These are phyloP conservation scores for Yarrowia divulgata DNA, from an alignment of 805 yeast species.

Conservation along the genomic window DNA sequence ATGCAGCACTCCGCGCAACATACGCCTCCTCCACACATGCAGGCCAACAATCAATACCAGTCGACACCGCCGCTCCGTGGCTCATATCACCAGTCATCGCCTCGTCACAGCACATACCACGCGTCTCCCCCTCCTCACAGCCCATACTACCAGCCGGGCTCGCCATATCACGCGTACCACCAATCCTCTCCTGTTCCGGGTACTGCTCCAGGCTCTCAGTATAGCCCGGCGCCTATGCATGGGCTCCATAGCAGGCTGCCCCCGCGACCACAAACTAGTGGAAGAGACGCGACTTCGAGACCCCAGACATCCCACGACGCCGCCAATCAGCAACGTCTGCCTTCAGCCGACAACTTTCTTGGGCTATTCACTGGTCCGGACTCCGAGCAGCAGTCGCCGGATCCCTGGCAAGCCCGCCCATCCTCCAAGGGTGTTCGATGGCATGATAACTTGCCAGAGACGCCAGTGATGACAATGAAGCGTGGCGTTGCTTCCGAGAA, in stretches of 20 bases:
- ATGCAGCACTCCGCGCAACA: background rate
- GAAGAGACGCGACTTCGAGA: background rate
- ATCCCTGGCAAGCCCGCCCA: background rate
- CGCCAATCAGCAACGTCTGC: background rate
- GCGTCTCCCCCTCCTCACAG: background rate
- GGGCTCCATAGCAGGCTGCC: background rate
- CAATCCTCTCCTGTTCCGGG: background rate
- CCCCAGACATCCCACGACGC: conserved; percentile 1
- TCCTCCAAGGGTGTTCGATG: background rate
- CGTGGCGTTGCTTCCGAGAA: background rate
- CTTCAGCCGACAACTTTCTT: background rate
- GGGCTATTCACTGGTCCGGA: too few species aligned
- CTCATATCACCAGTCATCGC: conserved; percentile 4
- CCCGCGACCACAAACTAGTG: conserved; percentile 2
- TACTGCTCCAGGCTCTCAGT: background rate
- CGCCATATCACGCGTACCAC: conserved; percentile 1
- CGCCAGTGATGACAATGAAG: conserved; percentile 8
- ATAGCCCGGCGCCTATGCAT: background rate
- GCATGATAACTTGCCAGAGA: background rate
- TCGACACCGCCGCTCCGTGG: background rate
- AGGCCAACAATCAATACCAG: conserved; percentile 1
- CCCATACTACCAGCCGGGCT: background rate
- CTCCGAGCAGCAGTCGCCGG: too few species aligned
- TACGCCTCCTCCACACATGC: background rate
- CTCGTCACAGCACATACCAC: conserved; percentile 3